Evolutionary conservation across 139 green algal species (phyloP).

Genomic region (Tetraselmis striata): DNA sequence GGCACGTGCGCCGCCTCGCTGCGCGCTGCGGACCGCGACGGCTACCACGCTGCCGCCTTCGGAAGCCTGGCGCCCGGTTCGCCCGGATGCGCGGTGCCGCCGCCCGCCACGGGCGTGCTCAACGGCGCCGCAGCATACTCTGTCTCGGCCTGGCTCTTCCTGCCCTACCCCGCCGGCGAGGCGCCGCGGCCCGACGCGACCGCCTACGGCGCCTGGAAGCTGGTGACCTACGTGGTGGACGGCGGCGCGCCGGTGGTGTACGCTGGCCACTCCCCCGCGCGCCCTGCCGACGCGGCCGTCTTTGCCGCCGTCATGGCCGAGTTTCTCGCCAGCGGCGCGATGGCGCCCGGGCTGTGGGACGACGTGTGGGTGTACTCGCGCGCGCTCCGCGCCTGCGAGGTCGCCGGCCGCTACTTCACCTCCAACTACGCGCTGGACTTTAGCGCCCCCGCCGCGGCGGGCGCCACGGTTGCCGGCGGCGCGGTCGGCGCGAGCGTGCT

Average conservation of each 20-base stretch:
- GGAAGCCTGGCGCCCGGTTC: not conserved
- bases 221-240: not conserved
- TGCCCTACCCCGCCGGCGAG: not conserved
- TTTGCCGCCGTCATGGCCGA: not conserved
- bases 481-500: not conserved
- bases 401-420: conserved; percentile 3
- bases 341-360: not conserved
- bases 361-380: conserved; percentile 4
- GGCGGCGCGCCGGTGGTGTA: conserved; percentile 1
- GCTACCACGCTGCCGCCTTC: not conserved
- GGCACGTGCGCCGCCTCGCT: not conserved
- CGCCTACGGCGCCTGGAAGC: conserved; percentile 6
- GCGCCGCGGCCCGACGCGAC: not conserved
- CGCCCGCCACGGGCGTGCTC: not conserved
- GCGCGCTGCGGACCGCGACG: not conserved
- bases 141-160: conserved; percentile 1
- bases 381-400: not conserved
- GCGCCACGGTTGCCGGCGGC: not conserved
- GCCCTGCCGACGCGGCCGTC: not conserved
- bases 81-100: not conserved
- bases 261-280: not conserved
- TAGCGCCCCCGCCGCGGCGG: not conserved
- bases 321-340: not conserved
- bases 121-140: not conserved
- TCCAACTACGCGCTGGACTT: not conserved